A percentile compares a stretch with the other conserved stretches of the same genome.
Evolutionary conservation across 805 yeast genomes (phyloP).

Genomic region (Scheffersomyces stipitis): DNA sequence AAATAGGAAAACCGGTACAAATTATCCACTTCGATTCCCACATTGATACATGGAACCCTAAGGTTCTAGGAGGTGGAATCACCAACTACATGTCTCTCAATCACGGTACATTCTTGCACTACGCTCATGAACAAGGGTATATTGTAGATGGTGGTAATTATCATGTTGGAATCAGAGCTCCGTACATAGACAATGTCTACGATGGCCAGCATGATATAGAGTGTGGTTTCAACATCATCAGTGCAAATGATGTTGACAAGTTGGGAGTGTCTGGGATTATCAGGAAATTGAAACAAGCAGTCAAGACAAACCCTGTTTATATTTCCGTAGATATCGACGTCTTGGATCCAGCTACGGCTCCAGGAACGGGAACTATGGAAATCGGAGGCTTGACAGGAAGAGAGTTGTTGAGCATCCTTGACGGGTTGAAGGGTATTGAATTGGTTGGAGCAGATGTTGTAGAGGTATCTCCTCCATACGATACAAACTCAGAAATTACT

Average conservation of each 20-base stretch:
- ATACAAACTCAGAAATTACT: slow-evolving; percentile 59
- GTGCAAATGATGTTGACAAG: slow-evolving; percentile 48
- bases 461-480: slow-evolving; percentile 69
- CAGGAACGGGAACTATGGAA: slow-evolving; percentile 81
- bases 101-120: slow-evolving; percentile 71
- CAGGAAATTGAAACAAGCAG: slow-evolving; percentile 28
- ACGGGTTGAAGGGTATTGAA: slow-evolving; percentile 58
- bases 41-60: slow-evolving; percentile 70
- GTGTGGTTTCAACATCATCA: slow-evolving; percentile 48
- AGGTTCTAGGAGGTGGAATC: slow-evolving; percentile 60
- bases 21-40: slow-evolving; percentile 70
- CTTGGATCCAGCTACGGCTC: slow-evolving; percentile 70
- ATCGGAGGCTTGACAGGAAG: slow-evolving; percentile 68
- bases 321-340: slow-evolving; percentile 58
- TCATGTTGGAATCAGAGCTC: slow-evolving; percentile 69
- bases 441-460: slow-evolving; percentile 77
- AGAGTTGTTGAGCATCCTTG: slow-evolving; percentile 58
- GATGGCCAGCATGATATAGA: slow-evolving; percentile 46
- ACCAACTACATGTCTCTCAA: slow-evolving; percentile 58
- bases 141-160: slow-evolving; percentile 47
- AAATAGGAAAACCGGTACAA: slow-evolving; percentile 41
- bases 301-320: slow-evolving; percentile 41
- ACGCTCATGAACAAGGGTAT: slow-evolving; percentile 68
- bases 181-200: slow-evolving; percentile 44
- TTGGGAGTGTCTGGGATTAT: slow-evolving; percentile 40